Conservation (phyloP, 352 stramenopile species). For the Phytopythium mirpurense region DNA sequence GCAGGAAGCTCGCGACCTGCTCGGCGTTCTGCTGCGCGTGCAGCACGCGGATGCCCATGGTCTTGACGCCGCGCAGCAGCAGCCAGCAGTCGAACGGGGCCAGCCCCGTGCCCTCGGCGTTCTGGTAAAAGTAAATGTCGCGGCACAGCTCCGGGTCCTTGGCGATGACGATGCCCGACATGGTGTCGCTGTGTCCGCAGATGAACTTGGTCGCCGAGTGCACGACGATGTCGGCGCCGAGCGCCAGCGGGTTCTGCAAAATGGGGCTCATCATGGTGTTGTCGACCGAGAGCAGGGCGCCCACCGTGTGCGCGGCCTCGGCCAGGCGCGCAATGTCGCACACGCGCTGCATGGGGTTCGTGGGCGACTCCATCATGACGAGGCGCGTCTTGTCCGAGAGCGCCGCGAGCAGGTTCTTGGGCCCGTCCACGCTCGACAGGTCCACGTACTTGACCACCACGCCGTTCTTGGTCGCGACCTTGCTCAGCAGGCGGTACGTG, state of each 20-base stretch:
- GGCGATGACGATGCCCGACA: slow-evolving; percentile 91
- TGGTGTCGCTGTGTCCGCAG: slow-evolving; percentile 95
- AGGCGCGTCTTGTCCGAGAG: slow-evolving; percentile 85
- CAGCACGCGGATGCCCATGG: slow-evolving; percentile 81
- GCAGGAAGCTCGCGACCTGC: slow-evolving; percentile 86
- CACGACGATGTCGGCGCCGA: slow-evolving; percentile 95
- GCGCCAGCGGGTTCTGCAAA: slow-evolving; percentile 90
- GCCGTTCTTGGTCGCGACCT: slow-evolving; percentile 83
- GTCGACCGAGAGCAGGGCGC: slow-evolving; percentile 89
- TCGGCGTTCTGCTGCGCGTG: slow-evolving; percentile 87
- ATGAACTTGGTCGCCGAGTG: slow-evolving; percentile 98
- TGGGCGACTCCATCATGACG: slow-evolving; percentile 96
- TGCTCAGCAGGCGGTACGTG: slow-evolving; percentile 90
- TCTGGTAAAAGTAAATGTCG: slow-evolving; percentile 90
- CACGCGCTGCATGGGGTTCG: slow-evolving; percentile 95
- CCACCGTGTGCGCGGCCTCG: slow-evolving; percentile 72
- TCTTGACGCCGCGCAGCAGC: slow-evolving; percentile 87
- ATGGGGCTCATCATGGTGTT: slow-evolving; percentile 97
- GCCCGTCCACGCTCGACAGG: slow-evolving; percentile 56
- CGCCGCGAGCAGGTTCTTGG: slow-evolving; percentile 54
- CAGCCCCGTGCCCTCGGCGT: slow-evolving; percentile 85
- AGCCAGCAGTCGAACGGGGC: slow-evolving; percentile 90
- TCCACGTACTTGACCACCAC: slow-evolving; percentile 82
- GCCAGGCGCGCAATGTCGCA: slow-evolving; percentile 89
- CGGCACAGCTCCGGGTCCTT: slow-evolving; percentile 76